Evolutionary conservation across 75 land plant genomes (phyloP).

Genomic region (Cunninghamia lanceolata): DNA sequence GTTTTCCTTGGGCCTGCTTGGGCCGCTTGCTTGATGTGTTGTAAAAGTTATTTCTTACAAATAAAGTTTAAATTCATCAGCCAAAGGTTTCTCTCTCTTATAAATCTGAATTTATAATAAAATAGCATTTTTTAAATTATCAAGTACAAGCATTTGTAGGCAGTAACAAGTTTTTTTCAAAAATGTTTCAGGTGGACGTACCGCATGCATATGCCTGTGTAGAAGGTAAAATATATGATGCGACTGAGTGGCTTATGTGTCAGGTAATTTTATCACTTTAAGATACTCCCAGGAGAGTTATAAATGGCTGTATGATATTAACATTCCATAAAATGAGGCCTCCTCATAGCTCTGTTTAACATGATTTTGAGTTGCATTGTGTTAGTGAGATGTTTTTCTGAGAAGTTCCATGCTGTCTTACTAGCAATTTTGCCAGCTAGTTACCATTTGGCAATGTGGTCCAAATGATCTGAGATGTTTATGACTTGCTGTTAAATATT

Average conservation of each 20-base stretch:
- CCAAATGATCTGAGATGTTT: background rate
- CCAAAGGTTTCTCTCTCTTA: background rate
- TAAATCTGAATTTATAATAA: background rate
- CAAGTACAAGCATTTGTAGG: background rate
- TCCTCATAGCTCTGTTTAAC: background rate
- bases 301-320: background rate
- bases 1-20: background rate
- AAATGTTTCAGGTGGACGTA: slow-evolving; percentile 54
- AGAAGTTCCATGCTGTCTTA: background rate
- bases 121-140: background rate
- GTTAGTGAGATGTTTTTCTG: background rate
- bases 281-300: no score
- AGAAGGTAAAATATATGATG: slow-evolving; percentile 80
- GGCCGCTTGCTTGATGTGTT: background rate
- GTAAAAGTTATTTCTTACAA: background rate
- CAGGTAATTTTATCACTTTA: slow-evolving; percentile 52
- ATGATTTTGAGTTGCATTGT: background rate
- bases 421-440: background rate
- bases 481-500: background rate
- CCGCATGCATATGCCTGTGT: slow-evolving; percentile 93
- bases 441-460: background rate
- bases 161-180: background rate
- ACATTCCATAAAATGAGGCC: background rate
- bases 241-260: slow-evolving; percentile 90
- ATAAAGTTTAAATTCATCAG: background rate